Evolutionary conservation across 768 basidiomycete species (phyloP).

Genomic region (Termitomyces sp.): DNA sequence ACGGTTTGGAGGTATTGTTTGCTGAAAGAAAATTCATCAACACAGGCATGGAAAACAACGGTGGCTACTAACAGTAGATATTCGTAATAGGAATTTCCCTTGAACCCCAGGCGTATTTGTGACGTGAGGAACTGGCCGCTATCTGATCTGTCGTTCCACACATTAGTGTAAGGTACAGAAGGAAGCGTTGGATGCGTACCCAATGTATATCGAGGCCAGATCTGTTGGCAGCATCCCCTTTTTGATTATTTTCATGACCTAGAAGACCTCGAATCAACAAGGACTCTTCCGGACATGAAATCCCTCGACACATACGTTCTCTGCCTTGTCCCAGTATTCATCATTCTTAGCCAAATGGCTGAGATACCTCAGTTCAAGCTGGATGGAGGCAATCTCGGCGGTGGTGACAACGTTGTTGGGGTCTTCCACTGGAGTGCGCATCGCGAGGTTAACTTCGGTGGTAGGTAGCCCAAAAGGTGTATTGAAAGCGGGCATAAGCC

Average conservation of each 20-base stretch:
- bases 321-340: conserved; percentile 79
- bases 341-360: conserved; percentile 71
- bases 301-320: conserved; percentile 42
- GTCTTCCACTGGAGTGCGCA: conserved; percentile 57
- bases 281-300: background rate
- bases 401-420: conserved; percentile 64
- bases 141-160: conserved; percentile 23
- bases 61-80: conserved; percentile 60
- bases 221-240: conserved; percentile 55
- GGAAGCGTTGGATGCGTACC: conserved; percentile 34
- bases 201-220: conserved; percentile 80
- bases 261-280: background rate
- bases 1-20: conserved; percentile 88
- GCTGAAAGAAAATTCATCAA: conserved; percentile 20
- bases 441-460: conserved; percentile 69
- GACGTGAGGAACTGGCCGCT: conserved; percentile 51
- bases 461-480: conserved; percentile 78
- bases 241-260: conserved; percentile 69
- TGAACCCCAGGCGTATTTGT: conserved; percentile 86
- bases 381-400: conserved; percentile 82
- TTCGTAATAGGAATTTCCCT: conserved; percentile 94
- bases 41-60: background rate
- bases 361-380: conserved; percentile 89
- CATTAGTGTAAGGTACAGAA: background rate
- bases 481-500: conserved; percentile 78